Conservation (phyloP, 768 basidiomycete species). For the Lactifluus rugatus region DNA sequence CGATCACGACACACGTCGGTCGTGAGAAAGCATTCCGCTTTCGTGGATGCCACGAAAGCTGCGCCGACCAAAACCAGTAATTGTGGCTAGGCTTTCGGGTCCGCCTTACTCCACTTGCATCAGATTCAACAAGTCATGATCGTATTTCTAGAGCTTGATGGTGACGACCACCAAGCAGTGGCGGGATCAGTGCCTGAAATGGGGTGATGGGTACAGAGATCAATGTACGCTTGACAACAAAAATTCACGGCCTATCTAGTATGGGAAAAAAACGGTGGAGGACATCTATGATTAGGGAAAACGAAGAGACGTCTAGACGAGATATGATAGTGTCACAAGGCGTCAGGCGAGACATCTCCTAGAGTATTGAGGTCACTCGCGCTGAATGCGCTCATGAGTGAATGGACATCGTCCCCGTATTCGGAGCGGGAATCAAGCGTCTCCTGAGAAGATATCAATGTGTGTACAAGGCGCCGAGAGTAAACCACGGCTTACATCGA, state of each 20-base stretch:
- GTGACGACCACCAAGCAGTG: neutral
- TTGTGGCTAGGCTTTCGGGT: neutral
- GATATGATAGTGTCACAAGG: conserved; percentile 36
- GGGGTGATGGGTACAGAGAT: neutral
- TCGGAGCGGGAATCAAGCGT: conserved; percentile 65
- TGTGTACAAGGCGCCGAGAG: conserved; percentile 1
- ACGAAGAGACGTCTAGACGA: neutral
- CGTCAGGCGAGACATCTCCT: conserved; percentile 64
- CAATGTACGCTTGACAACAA: neutral
- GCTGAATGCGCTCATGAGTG: conserved; percentile 52
- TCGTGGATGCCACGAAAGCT: no score
- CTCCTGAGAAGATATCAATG: conserved; percentile 38
- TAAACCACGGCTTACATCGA: conserved; percentile 57
- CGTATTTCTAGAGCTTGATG: neutral
- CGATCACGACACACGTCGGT: no score
- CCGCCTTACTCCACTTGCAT: neutral
- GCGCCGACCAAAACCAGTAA: no score
- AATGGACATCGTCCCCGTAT: conserved; percentile 60
- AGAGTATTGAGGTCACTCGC: conserved; percentile 45
- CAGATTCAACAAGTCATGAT: neutral
- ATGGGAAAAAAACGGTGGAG: neutral
- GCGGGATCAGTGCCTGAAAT: neutral
- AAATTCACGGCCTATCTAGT: neutral
- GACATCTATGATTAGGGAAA: neutral
- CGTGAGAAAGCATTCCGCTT: no score